Base-by-base conservation (phyloP, 495 filamentous ascomycete genomes). In the Penicillium psychrofluorescens region DNA sequence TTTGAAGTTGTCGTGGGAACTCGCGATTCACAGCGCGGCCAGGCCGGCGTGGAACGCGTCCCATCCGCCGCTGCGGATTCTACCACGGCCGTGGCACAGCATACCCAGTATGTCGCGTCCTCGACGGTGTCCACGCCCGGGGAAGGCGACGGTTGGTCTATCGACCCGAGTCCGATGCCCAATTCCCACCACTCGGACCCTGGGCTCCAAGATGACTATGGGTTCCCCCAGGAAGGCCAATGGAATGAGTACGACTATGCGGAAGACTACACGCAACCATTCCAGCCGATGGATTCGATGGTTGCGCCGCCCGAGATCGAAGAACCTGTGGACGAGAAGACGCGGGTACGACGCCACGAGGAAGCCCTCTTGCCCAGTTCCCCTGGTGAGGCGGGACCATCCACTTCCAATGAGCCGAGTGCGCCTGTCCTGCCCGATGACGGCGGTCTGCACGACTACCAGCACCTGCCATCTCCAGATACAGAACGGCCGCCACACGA, bases 1-100 rank as follows among this genome's bases (percentile, higher is more conserved):
- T 90, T 91, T 51, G 90, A 95, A 54, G 77, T 95, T 30, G 69
- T 94, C 8, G 79, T 97, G n/a, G 91, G 91, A 1, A 95, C 89
- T 4, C 75, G 74, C 41, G 92, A 98, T 61, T 91, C 79, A 46
- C 75, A 74, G 33, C 76, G 85, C 41, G 59, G 74, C 33, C 70
- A 78, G 52, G 68, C 71, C 36, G 80, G 62, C 28, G 58, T 56
- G 22, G 56, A 62, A 41, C 56, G 56, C 12, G 48, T 53, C 7
- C 40, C 49, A 2, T 67, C 63, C 16, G 41, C 46, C 11, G 51
- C 51, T 28, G 56, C 54, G 7, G 56, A 52, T 1, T 58, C 61
- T 1, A 50, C 48, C 1, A 31, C 39, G 34, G 56, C 54, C 33
- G 29, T 33, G 11, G 42, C 38, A 15, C 35, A 32, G 16, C 38